Conservation (phyloP, 768 basidiomycete species). For the Collybia mongolica region DNA sequence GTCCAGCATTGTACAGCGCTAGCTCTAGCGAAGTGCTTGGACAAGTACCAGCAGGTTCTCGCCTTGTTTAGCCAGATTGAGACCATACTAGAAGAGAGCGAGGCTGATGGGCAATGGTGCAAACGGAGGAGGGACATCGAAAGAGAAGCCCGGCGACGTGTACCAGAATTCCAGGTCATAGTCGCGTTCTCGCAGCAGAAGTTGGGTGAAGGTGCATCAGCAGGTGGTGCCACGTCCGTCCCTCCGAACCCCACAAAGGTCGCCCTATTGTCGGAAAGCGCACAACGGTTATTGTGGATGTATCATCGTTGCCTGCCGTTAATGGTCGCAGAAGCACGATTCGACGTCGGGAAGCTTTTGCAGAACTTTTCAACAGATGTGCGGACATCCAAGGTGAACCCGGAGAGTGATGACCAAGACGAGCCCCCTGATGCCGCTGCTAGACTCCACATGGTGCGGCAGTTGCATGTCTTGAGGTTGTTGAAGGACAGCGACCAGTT, state of each 20-base stretch:
- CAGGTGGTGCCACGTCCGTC: background rate
- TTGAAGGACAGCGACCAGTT: conserved; percentile 81
- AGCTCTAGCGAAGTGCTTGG: conserved; percentile 70
- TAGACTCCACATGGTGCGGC: conserved; percentile 48
- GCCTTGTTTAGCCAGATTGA: conserved; percentile 47
- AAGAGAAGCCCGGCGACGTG: conserved; percentile 66
- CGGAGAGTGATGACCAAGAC: conserved; percentile 18
- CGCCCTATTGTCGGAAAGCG: conserved; percentile 73
- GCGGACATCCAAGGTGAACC: conserved; percentile 3
- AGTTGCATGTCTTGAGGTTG: conserved; percentile 76
- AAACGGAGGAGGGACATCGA: conserved; percentile 66
- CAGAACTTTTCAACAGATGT: conserved; percentile 33
- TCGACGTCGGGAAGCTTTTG: conserved; percentile 84
- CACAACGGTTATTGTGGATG: conserved; percentile 79
- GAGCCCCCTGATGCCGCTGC: conserved; percentile 24
- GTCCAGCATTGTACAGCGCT: conserved; percentile 87
- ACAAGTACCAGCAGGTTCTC: conserved; percentile 64
- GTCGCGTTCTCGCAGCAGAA: conserved; percentile 76
- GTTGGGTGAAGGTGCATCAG: conserved; percentile 15
- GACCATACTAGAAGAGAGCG: conserved; percentile 56
- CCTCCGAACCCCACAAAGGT: conserved; percentile 34
- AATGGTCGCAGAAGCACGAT: conserved; percentile 74
- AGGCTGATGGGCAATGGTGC: conserved; percentile 72
- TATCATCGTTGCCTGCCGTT: conserved; percentile 79
- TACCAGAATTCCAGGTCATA: conserved; percentile 87